Conservation (phyloP, 345 rosid genomes). For the Brassica nigra region DNA sequence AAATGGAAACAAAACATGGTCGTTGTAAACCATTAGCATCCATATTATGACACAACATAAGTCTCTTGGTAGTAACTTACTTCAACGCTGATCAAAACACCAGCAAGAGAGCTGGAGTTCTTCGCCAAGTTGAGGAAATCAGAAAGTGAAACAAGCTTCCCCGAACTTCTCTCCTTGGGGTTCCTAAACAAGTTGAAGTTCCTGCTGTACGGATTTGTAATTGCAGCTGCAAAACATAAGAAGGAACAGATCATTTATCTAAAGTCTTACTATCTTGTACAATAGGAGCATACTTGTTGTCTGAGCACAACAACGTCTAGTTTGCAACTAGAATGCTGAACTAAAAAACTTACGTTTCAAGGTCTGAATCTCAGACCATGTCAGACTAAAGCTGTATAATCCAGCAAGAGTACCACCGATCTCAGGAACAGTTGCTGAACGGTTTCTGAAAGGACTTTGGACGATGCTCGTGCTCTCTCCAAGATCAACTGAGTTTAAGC, state of each 20-base stretch:
- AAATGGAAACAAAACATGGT: conserved; percentile 26
- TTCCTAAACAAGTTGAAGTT: conserved; percentile 54
- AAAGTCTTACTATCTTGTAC: not conserved
- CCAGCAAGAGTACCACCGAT: conserved; percentile 34
- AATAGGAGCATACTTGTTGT: not conserved
- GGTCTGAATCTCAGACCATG: conserved; percentile 65
- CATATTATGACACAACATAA: not conserved
- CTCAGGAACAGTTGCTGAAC: conserved; percentile 47
- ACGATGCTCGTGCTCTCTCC: conserved; percentile 47
- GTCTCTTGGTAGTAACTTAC: conserved; percentile 36
- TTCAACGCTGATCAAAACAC: conserved; percentile 81
- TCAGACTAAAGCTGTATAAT: conserved; percentile 66
- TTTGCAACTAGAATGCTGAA: conserved; percentile 6
- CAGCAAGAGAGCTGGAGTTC: conserved; percentile 57
- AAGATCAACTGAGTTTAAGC: conserved; percentile 66
- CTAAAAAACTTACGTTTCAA: conserved; percentile 60
- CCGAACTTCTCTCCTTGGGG: conserved; percentile 54
- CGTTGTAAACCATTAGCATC: not conserved
- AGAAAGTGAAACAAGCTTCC: conserved; percentile 54
- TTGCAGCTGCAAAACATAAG: conserved; percentile 55
- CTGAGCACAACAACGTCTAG: conserved; percentile 8
- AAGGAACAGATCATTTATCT: not conserved
- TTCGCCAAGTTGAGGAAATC: conserved; percentile 71
- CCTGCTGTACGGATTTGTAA: conserved; percentile 51
- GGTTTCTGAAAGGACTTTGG: conserved; percentile 49